phyloP scores from a whole-genome alignment of 805 yeast genomes.

The Tetrapisispora taiwanensis region DNA sequence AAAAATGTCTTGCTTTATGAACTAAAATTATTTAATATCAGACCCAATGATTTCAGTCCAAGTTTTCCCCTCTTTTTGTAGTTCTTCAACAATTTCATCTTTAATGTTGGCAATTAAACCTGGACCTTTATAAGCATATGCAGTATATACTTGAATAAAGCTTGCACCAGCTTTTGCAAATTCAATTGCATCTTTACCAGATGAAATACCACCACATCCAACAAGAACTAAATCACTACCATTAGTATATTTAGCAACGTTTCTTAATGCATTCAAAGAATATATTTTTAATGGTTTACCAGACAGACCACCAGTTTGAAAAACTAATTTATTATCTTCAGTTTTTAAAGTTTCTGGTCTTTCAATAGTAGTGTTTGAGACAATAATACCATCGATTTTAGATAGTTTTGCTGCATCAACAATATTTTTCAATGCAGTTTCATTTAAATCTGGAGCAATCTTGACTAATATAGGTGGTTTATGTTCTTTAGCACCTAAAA shows the following conservation, averaged over 20 bases:
- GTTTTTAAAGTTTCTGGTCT: slow-evolving; percentile 61
- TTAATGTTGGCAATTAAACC: slow-evolving; percentile 54
- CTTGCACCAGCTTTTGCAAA: slow-evolving; percentile 91
- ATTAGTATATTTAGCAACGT: slow-evolving; percentile 67
- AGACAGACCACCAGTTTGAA: slow-evolving; percentile 78
- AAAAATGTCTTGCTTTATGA: too few species aligned
- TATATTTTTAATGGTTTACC: slow-evolving; percentile 86
- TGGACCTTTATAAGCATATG: slow-evolving; percentile 89
- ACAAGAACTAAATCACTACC: slow-evolving; percentile 63
- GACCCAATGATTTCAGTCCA: slow-evolving; percentile 75
- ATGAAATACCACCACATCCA: slow-evolving; percentile 92
- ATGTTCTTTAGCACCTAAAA: slow-evolving; percentile 17
- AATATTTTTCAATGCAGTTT: slow-evolving; percentile 69
- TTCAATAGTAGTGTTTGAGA: slow-evolving; percentile 84
- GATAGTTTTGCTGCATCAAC: slow-evolving; percentile 70
- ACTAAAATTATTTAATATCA: slow-evolving; percentile 33
- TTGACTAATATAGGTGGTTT: slow-evolving; percentile 81
- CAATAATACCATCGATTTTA: slow-evolving; percentile 80
- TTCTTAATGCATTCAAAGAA: slow-evolving; percentile 58
- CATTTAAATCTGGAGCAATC: slow-evolving; percentile 86
- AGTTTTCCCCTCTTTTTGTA: slow-evolving; percentile 63
- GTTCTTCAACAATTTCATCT: slow-evolving; percentile 34
- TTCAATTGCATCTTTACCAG: slow-evolving; percentile 81
- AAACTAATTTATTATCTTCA: slow-evolving; percentile 31
- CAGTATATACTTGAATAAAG: slow-evolving; percentile 78